Evolutionary conservation across 768 basidiomycete genomes (phyloP), one percentile per base, ranked within the genome.

Genomic region (Agrocybe praecox): DNA sequence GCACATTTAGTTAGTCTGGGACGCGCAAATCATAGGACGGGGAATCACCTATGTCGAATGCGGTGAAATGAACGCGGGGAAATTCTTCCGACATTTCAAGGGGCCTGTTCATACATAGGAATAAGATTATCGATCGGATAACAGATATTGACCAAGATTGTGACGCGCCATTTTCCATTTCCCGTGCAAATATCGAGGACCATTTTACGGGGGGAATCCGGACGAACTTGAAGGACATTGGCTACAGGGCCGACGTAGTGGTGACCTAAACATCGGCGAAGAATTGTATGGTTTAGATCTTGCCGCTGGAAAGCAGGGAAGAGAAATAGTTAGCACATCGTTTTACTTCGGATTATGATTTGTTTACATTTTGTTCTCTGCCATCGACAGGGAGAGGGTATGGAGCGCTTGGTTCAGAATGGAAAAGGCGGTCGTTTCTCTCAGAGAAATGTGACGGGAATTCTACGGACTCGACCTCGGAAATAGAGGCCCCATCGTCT

Each of bases 151-250:
- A 18, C 26, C 22, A 36, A 60, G 52, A 49, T 23, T 46, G 57
- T 60, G 50, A 73, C 81, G 53, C 59, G 89, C 91, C 91, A 94
- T 72, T 66, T 72, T 6, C 91, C 91, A 17, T 80, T 88, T 17
- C 91, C 91, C 7, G 86, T 89, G 60, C 91, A 86, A n/a, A 92
- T 64, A 70, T 94, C 91, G 47, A 94, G 76, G 44, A 79, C 88
- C 57, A 79, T 77, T 69, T 74, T 81, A 54, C 76, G 76, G 43
- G 68, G 73, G 6, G 49, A 46, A 6, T 70, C 66, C n/a, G n/a
- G n/a, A n/a, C n/a, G n/a, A n/a, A n/a, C n/a, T 42, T 72, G 74
- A 47, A 92, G 74, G 26, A 82, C 71, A 56, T 84, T 75, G 29
- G 64, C 60, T 22, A 91, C 82, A 36, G 89, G 88, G 6, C 83